Evolutionary conservation across 441 rosid species (phyloP), one percentile per base, ranked within the genome.

Genomic region (Geranium incanum): DNA sequence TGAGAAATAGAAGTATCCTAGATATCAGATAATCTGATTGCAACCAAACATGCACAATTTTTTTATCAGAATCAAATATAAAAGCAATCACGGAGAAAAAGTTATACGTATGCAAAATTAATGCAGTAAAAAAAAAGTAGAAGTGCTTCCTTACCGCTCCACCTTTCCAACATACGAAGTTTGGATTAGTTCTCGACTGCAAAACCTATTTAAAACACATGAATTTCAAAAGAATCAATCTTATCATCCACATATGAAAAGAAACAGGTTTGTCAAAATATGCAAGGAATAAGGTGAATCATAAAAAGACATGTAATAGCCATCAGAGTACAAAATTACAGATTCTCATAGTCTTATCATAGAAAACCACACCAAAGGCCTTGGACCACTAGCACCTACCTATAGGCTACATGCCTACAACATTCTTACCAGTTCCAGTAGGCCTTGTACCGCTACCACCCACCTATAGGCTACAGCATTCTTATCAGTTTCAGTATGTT

Each of bases 111-210:
- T 18, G 65, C 3, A 16, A 41, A 23, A 23, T 19, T 11, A 28
- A 6, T 71, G 15, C 21, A 63, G 21, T 38, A 36, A 12, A 23
- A 36, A 52, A 7, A 5, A 0, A 11, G 39, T 43, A 43, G 7
- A 36, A 13, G 37, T 52, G 55, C 36, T 41, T 70, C 79, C 89
- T 80, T 86, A 93, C 98, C 73, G 88, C 91, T 79, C 99, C 97
- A 1, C 99, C 98, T 87, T 87, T 91, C 97, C 99, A 93, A 3
- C 87, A 45, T 57, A 84, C 89, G 68, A 81, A 86, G 68, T 82
- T 79, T 28, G 95, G 89, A 73, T 87, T 87, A 43, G 86, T 83
- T 84, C 95, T 91, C 63, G 98, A 84, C 75, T 77, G 98, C 74
- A 93, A 78, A 74, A 95, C 98, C 89, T 89, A 77, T 75, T 77